Conservation (phyloP, 306 rosid species). For the Arachis stenosperma region DNA sequence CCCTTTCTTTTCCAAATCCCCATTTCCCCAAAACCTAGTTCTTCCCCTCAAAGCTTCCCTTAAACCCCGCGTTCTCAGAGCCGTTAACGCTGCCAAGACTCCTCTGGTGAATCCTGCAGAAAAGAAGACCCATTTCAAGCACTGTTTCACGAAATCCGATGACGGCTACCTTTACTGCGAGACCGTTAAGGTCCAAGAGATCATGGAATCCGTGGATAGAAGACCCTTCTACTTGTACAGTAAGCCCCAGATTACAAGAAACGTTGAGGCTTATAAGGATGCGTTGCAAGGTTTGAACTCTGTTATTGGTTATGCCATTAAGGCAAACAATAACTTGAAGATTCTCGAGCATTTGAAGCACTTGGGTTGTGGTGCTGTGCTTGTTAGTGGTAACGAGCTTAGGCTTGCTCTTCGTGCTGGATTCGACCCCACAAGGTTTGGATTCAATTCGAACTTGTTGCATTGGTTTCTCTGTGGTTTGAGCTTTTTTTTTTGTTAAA, state of each 20-base stretch:
- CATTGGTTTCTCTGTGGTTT: not conserved
- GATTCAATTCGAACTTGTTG: not conserved
- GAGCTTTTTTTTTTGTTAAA: not conserved
- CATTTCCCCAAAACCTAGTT: slow-evolving; percentile 41
- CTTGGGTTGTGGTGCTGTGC: slow-evolving; percentile 94
- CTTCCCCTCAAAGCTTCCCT: slow-evolving; percentile 37
- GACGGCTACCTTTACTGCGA: slow-evolving; percentile 88
- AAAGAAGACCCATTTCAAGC: slow-evolving; percentile 51
- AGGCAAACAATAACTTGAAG: slow-evolving; percentile 92
- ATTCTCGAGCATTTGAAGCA: slow-evolving; percentile 82
- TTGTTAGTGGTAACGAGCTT: slow-evolving; percentile 95
- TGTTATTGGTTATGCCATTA: slow-evolving; percentile 85
- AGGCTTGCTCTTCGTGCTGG: slow-evolving; percentile 82
- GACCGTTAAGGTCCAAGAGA: slow-evolving; percentile 71
- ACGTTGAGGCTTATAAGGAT: slow-evolving; percentile 74
- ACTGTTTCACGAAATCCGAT: slow-evolving; percentile 75
- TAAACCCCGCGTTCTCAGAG: slow-evolving; percentile 50
- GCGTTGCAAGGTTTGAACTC: slow-evolving; percentile 81
- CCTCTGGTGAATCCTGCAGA: slow-evolving; percentile 20
- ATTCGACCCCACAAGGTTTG: slow-evolving; percentile 83
- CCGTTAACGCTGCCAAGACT: slow-evolving; percentile 56
- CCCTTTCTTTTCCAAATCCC: slow-evolving; percentile 42
- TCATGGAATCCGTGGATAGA: slow-evolving; percentile 83
- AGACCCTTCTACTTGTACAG: slow-evolving; percentile 93
- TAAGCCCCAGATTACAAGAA: slow-evolving; percentile 85